Percentiles rank a stretch among this genome's conserved stretches.
phyloP scores from a whole-genome alignment of 2,329 filamentous ascomycete species.

The Dactylella cylindrospora region DNA sequence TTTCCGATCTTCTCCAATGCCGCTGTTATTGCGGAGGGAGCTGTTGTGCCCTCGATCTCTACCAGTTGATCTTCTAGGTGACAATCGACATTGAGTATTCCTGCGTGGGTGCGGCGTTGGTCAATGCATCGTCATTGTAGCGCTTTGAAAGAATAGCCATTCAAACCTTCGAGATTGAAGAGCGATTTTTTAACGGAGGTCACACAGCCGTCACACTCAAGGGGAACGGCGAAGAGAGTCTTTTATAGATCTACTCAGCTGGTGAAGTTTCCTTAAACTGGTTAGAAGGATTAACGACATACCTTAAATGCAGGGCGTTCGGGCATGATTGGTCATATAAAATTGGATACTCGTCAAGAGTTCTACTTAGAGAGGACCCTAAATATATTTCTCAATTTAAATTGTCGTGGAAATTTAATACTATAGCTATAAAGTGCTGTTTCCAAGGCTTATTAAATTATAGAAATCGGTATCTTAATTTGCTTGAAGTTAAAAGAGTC shows the following conservation, averaged over 20 bases:
- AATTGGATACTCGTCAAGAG: no score
- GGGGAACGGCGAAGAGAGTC: slow-evolving; percentile 92
- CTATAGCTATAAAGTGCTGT: no score
- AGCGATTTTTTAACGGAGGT: slow-evolving; percentile 80
- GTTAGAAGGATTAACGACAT: neutral
- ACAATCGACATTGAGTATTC: slow-evolving; percentile 79
- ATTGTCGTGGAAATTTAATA: no score
- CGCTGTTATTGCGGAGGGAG: slow-evolving; percentile 83
- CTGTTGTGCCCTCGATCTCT: slow-evolving; percentile 80
- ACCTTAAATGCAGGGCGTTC: slow-evolving; percentile 21
- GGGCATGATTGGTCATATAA: no score
- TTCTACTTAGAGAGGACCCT: no score
- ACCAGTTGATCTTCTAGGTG: slow-evolving; percentile 81
- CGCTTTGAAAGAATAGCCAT: neutral
- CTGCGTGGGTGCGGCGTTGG: slow-evolving; percentile 53
- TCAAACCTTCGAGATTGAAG: slow-evolving; percentile 67
- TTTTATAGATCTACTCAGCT: slow-evolving; percentile 52
- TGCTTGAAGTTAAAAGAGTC: no score
- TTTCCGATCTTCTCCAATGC: slow-evolving; percentile 87
- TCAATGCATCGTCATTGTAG: neutral
- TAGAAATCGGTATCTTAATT: no score
- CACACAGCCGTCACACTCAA: slow-evolving; percentile 87
- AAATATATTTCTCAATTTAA: no score
- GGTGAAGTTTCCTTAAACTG: neutral
- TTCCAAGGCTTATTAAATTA: no score